phyloP scores from a whole-genome alignment of 1,139 yeast genomes.

The Lodderomyces orthopsilosis region DNA sequence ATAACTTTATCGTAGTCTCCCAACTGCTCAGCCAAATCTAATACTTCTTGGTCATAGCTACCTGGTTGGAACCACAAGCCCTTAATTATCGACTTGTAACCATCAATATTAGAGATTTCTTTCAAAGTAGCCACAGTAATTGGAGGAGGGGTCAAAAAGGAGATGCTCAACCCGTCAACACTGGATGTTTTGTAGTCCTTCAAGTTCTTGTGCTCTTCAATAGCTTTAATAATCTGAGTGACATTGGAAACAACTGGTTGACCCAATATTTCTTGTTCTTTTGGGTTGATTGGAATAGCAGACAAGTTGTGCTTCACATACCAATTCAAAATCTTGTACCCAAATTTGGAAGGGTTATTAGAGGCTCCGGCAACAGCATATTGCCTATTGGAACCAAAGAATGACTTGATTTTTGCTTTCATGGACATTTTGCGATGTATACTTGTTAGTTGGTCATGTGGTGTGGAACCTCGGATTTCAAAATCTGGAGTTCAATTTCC shows the following conservation, averaged over 20 bases:
- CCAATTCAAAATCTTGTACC: slow-evolving; percentile 70
- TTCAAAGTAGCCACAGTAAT: slow-evolving; percentile 50
- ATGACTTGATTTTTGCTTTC: slow-evolving; percentile 39
- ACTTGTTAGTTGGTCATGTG: no score
- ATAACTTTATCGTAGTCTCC: slow-evolving; percentile 48
- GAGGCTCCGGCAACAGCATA: slow-evolving; percentile 80
- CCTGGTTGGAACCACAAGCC: slow-evolving; percentile 88
- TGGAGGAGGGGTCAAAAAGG: slow-evolving; percentile 73
- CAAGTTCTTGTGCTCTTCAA: slow-evolving; percentile 23
- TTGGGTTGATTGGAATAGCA: slow-evolving; percentile 68
- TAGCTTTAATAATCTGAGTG: slow-evolving; percentile 28
- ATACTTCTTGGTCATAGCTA: slow-evolving; percentile 55
- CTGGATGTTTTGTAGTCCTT: slow-evolving; percentile 25
- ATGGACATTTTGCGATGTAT: slow-evolving; percentile 30
- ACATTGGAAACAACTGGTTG: slow-evolving; percentile 38
- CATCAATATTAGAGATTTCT: slow-evolving; percentile 32
- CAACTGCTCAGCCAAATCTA: slow-evolving; percentile 37
- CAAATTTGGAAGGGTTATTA: slow-evolving; percentile 61
- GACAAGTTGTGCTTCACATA: slow-evolving; percentile 56
- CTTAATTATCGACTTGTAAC: slow-evolving; percentile 37
- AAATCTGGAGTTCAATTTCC: no score
- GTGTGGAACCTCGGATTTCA: no score
- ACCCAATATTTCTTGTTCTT: slow-evolving; percentile 44
- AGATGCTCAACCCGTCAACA: slow-evolving; percentile 49
- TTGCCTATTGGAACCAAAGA: slow-evolving; percentile 50